Base-by-base conservation (phyloP, 139 green algal genomes). In the Axilococcus clingmanii region DNA sequence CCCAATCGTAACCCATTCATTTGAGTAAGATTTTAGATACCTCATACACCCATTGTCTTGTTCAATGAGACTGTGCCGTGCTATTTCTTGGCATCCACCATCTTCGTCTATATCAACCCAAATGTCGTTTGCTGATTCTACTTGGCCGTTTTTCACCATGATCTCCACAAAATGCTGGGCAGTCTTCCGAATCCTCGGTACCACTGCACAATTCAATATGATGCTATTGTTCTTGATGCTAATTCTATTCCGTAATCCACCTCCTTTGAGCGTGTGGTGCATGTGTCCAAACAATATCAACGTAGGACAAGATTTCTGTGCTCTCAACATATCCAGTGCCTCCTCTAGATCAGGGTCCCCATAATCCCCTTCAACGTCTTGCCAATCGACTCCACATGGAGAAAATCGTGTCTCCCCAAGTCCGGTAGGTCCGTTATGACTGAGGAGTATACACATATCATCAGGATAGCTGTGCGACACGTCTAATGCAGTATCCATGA, bases 271-370 rank as follows among this genome's bases (percentile, higher is more conserved):
- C 30, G 48, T 51, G 42, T 79, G 64, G 61, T 88, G 80, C 80
- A 88, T 88, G 69, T 88, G 80, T 3, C 79, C 77, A 57, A 82
- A 82, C 6, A 81, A 46, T 43, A 83, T 60, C 25, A 80, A 61
- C 6, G 71, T 41, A 2, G 69, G 33, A 4, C 8, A 34, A 24
- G 64, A 37, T 15, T 73, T 58, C 15, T 49, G 46, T 14, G 22
- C 30, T 31, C 17, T 9, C 31, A 65, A 25, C 54, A 60, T 45
- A 15, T 66, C 45, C 27, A 85, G 40, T 8, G 67, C 75, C 11
- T 43, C 38, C 17, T 48, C n/a, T 51, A 84, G 38, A 52, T 85
- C 77, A 11, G 57, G 51, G 44, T 85, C 77, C 0, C 77, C 77
- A 25, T 66, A 62, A 48, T 85, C 77, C 0, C 69, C 75, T 11